A percentile compares a stretch with the other conserved stretches of the same genome.
These are phyloP conservation scores for Pseudogymnoascus sp. DNA, from an alignment of 2,329 filamentous ascomycete species.

Conservation along the genomic window DNA sequence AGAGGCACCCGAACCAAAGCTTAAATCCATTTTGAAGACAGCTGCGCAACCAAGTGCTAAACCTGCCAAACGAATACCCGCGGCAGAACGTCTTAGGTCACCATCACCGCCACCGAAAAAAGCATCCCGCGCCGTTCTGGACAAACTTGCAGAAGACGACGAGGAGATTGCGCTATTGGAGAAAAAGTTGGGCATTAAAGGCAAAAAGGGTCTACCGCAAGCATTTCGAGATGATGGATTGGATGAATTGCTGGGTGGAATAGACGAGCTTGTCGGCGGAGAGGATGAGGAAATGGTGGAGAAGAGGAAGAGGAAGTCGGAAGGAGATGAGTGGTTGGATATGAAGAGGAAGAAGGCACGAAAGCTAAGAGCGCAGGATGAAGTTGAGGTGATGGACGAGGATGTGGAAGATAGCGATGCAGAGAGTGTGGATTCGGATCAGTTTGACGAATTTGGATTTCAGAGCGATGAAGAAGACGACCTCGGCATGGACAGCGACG, in stretches of 20 bases:
- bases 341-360: constrained; percentile 46
- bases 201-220: constrained; percentile 65
- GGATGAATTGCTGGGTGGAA: constrained; percentile 65
- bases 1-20: constrained; percentile 13
- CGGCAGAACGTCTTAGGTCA: constrained; percentile 11
- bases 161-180: constrained; percentile 82
- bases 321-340: constrained; percentile 54
- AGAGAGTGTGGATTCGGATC: constrained; percentile 22
- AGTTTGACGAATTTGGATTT: constrained; percentile 18
- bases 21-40: constrained; percentile 26
- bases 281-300: constrained; percentile 39
- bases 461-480: constrained; percentile 29
- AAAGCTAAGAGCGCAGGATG: constrained; percentile 25
- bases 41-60: constrained; percentile 18
- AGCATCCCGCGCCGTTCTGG: constrained; percentile 38
- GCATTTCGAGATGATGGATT: constrained; percentile 76
- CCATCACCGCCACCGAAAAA: constrained; percentile 17
- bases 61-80: constrained; percentile 12
- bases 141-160: constrained; percentile 70
- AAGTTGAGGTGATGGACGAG: constrained; percentile 21
- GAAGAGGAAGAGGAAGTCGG: constrained; percentile 50
- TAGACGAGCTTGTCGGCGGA: constrained; percentile 45
- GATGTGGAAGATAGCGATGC: constrained; percentile 27
- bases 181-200: constrained; percentile 73
- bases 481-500: constrained; percentile 31